Base-by-base conservation (phyloP, 345 rosid species). In the Balakata baccata region DNA sequence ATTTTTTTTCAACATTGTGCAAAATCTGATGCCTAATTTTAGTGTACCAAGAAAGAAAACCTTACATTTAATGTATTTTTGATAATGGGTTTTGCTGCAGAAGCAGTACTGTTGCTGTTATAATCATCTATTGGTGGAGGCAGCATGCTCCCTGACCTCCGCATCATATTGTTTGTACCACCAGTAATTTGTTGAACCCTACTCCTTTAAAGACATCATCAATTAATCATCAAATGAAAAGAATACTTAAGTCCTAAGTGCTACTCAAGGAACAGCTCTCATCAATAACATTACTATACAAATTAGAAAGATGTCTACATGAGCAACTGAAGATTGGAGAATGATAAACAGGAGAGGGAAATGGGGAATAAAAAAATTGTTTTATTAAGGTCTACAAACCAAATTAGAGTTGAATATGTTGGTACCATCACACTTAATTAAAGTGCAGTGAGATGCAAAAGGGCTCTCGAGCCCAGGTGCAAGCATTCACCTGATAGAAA, bases 111-210 rank as follows among this genome's bases (percentile, higher is more conserved):
- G 76, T 70, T 85, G 49, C 78, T 76, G 77, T 83, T 78, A 78
- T 80, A 84, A 76, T 89, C 93, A 87, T 89, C 92, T 46, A 85
- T 4, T 2, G 98, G 93, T 11, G 95, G 95, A 68, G 98, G 98
- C 78, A 94, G 78, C 78, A 81, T 67, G 81, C 61, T 85, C 74
- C 98, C 97, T 14, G 93, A 74, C 18, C 86, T 86, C 52, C 87
- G 66, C 64, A 82, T 87, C 81, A 81, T 54, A 81, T 79, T 79
- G 74, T 69, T 88, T 78, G 88, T 74, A 57, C 84, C 80, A 72
- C 93, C 90, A 37, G 93, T 85, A 64, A 94, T 87, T 83, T 92
- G 90, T 77, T 90, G 96, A 69, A 92, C 97, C 74, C 93, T 92
- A 67, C 85, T 86, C 96, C 92, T 88, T 65, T 54, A 69, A 46